These are phyloP conservation scores for Eutypa lata DNA, from an alignment of 2,329 filamentous ascomycete species.

Conservation along the genomic window DNA sequence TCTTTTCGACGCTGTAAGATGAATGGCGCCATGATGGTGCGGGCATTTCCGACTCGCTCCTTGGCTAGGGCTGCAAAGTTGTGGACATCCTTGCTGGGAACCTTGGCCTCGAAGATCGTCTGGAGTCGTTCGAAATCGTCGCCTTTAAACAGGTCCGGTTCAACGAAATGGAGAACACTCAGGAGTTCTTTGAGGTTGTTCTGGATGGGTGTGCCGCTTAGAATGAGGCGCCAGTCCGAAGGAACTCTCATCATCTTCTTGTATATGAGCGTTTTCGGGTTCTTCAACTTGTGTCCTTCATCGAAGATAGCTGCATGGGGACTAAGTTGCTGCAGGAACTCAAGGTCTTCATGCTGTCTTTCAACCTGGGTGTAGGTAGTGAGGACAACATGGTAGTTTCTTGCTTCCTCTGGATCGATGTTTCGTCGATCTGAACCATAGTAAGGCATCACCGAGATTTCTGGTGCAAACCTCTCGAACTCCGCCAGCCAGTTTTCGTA, in stretches of 20 bases:
- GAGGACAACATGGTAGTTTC: constrained; percentile 61
- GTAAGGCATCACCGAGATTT: constrained; percentile 69
- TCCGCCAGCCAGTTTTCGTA: constrained; percentile 95
- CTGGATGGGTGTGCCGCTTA: constrained; percentile 88
- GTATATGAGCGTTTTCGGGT: constrained; percentile 78
- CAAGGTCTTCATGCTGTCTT: constrained; percentile 45
- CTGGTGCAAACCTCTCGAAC: constrained; percentile 81
- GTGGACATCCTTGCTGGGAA: constrained; percentile 74
- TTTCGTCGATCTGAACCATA: constrained; percentile 59
- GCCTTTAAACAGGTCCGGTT: constrained; percentile 77
- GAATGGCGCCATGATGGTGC: constrained; percentile 92
- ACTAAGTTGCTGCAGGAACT: constrained; percentile 45
- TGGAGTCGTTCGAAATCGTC: constrained; percentile 71
- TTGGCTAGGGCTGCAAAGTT: constrained; percentile 82
- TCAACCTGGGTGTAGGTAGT: constrained; percentile 60
- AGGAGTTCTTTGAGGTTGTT: constrained; percentile 94
- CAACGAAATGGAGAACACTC: constrained; percentile 88
- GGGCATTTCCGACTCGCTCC: constrained; percentile 81
- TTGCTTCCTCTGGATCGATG: constrained; percentile 61
- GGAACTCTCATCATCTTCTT: constrained; percentile 73
- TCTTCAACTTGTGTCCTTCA: constrained; percentile 92
- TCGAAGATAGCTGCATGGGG: constrained; percentile 73
- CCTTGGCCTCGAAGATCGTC: constrained; percentile 88
- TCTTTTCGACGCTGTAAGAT: constrained; percentile 91
- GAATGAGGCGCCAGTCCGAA: constrained; percentile 78